phyloP scores from a whole-genome alignment of 1,284 basidiomycete species.

The Hypsizygus ulmarius region DNA sequence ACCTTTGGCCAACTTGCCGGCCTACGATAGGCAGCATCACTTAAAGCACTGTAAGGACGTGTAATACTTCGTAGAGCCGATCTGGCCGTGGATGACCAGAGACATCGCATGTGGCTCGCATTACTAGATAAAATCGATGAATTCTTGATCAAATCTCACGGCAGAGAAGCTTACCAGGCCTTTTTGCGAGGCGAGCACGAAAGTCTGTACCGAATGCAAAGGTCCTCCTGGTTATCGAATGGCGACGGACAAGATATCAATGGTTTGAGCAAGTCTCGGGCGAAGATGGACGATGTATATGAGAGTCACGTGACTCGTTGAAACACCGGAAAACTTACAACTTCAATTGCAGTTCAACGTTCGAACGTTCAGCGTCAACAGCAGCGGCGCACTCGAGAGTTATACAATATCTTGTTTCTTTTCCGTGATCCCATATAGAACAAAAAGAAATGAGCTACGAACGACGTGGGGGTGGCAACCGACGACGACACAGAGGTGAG shows the following conservation, averaged over 20 bases:
- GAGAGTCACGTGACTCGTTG: conserved; percentile 3
- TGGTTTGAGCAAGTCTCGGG: conserved; percentile 1
- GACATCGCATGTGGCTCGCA: conserved; percentile 65
- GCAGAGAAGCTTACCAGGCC: background rate
- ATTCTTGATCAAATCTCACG: background rate
- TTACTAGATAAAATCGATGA: conserved; percentile 30
- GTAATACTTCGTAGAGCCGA: conserved; percentile 22
- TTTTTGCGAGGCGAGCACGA: no score
- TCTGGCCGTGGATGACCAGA: conserved; percentile 48
- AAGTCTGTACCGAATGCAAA: no score
- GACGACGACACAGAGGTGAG: conserved; percentile 34
- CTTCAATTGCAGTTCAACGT: background rate
- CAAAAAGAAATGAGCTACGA: conserved; percentile 30
- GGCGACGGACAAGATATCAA: conserved; percentile 15
- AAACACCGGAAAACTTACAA: background rate
- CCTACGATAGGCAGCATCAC: background rate
- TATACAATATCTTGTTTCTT: conserved; percentile 15
- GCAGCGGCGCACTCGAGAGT: conserved; percentile 10
- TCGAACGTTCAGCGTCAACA: background rate
- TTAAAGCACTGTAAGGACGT: conserved; percentile 5
- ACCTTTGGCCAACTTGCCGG: no score
- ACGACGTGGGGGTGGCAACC: conserved; percentile 29
- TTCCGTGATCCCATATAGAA: background rate
- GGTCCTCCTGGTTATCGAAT: no score
- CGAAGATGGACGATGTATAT: conserved; percentile 1